Evolutionary conservation across 352 stramenopile genomes (phyloP), one percentile per base, ranked within the genome.

Genomic region (Globisporangium yorkense): DNA sequence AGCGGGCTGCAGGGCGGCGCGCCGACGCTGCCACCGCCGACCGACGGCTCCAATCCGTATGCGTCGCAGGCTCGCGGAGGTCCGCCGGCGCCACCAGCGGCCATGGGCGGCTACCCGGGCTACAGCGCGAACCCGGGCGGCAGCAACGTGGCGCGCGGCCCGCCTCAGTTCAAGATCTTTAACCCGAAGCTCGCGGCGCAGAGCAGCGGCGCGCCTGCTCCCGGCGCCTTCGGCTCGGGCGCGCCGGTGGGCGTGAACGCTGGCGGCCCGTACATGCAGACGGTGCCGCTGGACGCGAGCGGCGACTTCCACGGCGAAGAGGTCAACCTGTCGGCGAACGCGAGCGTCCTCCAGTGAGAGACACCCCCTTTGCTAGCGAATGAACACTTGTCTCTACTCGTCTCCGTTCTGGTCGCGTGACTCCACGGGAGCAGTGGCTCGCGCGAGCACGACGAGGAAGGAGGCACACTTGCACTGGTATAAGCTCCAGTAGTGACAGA

Each of bases 151-250:
- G 56, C 59, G 0, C 70, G 70, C 10, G 70, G 67, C 0, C 70
- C 81, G 4, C 81, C 84, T 48, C 84, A 94, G 61, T 94, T 94
- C 63, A 94, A 92, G 72, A 94, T 94, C 62, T 94, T 94, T 48
- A 94, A 92, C 59, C 84, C 84, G 13, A 87, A 87, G 63, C 56
- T 87, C 20, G 73, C 75, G 9, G 72, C 61, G 43, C 70, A 71
- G 41, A 66, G 71, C 16, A 44, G 59, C 35, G 63, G 58, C 62
- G 8, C 29, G 59, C 50, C 35, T 35, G 59, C 31, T 21, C 47
- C 60, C 31, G 59, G 67, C 4, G 62, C 67, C 13, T 78, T 74
- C 37, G 70, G 74, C 31, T 56, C 59, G 0, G 59, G 53, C 2
- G 59, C 59, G 33, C 59, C 37, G 37, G 33, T 37, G 15, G 46